Evolutionary conservation across 1,284 basidiomycete species (phyloP).

Genomic region (Inonotus obliquus): DNA sequence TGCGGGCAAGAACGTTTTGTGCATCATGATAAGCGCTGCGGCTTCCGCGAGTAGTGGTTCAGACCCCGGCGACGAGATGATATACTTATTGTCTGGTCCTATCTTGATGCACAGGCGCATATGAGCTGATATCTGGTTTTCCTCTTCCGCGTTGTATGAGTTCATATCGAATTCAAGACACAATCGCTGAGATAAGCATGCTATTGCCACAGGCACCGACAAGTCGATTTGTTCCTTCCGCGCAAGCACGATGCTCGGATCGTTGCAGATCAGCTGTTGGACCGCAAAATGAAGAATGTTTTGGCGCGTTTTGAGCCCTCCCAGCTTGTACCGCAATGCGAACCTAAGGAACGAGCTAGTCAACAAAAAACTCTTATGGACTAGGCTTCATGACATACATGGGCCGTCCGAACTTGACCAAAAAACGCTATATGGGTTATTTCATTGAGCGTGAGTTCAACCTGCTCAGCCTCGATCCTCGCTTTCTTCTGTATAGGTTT

Average conservation of each 20-base stretch:
- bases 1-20: too few species aligned
- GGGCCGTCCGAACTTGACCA: background rate
- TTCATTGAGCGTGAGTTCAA: background rate
- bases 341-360: background rate
- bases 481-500: background rate
- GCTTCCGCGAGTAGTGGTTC: background rate
- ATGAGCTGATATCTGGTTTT: background rate
- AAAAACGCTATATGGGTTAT: background rate
- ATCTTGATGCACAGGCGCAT: background rate
- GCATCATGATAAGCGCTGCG: too few species aligned
- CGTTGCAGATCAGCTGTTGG: background rate
- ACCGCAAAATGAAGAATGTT: background rate
- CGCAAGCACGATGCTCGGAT: background rate
- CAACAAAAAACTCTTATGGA: too few species aligned
- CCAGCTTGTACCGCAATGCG: background rate
- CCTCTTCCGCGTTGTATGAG: background rate
- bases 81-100: background rate
- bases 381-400: slow-evolving; percentile 1
- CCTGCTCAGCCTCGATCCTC: background rate
- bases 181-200: background rate
- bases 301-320: too few species aligned
- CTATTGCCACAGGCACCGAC: background rate
- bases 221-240: background rate
- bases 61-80: background rate
- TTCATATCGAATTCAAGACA: background rate